Conservation (phyloP, 148 eudicot species). For the Arbutus unedo region DNA sequence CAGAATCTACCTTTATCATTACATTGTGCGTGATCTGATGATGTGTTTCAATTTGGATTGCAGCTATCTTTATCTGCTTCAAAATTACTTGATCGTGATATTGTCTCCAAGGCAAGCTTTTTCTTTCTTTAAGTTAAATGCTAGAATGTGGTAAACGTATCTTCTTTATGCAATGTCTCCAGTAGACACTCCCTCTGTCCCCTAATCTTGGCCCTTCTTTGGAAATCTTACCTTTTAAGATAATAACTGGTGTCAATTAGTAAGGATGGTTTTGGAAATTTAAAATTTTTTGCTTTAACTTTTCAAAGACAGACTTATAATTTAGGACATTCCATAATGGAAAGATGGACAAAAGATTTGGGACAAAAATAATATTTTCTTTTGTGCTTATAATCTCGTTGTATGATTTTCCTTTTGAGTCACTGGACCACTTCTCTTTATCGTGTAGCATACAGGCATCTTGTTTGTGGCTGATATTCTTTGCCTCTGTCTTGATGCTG, state of each 20-base stretch:
- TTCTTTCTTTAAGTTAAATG: background rate
- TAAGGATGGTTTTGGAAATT: background rate
- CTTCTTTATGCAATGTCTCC: background rate
- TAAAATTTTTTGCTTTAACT: background rate
- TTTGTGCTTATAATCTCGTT: background rate
- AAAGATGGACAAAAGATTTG: background rate
- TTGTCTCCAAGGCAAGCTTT: constrained; percentile 64
- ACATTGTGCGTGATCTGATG: background rate
- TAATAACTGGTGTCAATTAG: too few relatives aligned
- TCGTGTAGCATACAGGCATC: background rate
- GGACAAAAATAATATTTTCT: background rate
- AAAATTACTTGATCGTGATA: constrained; percentile 63
- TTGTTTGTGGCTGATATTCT: constrained; percentile 5
- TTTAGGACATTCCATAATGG: background rate
- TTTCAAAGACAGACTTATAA: background rate
- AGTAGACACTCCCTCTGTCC: background rate
- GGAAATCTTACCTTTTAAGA: background rate
- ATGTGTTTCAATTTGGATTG: constrained; percentile 20
- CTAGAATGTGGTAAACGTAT: background rate
- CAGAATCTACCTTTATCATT: background rate
- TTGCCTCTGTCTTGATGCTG: constrained; percentile 6
- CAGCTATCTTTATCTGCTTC: constrained; percentile 85
- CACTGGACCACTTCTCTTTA: background rate
- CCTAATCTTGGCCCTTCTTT: background rate
- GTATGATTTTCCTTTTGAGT: background rate